Conservation (phyloP, 176 grass and related monocot species). For the Tuctoria greenei region DNA sequence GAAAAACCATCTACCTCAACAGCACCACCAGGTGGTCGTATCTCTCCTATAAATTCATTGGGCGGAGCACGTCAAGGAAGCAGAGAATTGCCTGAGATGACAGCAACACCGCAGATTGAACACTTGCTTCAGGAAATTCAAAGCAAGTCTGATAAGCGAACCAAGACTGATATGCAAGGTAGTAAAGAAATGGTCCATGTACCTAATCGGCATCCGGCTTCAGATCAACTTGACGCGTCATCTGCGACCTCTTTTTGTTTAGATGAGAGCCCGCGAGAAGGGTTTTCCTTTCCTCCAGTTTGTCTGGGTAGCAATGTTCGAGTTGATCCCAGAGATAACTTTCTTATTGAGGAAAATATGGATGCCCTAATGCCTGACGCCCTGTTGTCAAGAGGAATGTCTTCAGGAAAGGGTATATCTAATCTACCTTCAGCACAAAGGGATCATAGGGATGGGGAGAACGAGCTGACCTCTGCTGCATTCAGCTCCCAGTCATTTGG, state of each 20-base stretch:
- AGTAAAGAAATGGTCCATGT: conserved; percentile 46
- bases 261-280: conserved; percentile 75
- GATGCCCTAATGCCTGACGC: conserved; percentile 78
- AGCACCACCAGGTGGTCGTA: conserved; percentile 49
- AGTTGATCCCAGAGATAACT: conserved; percentile 78
- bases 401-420: conserved; percentile 72
- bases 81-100: conserved; percentile 49
- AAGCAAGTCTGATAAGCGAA: conserved; percentile 64
- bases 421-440: conserved; percentile 68
- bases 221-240: conserved; percentile 90
- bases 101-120: conserved; percentile 58
- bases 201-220: conserved; percentile 55
- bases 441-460: conserved; percentile 74
- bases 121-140: conserved; percentile 89
- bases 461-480: conserved; percentile 88
- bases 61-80: conserved; percentile 63
- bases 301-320: conserved; percentile 74
- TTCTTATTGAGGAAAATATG: conserved; percentile 59
- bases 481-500: conserved; percentile 94
- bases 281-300: conserved; percentile 72
- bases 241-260: conserved; percentile 96
- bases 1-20: conserved; percentile 61
- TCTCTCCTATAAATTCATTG: conserved; percentile 61
- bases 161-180: conserved; percentile 60
- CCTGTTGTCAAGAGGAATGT: conserved; percentile 74